These are phyloP conservation scores for Trichoderma sp. DNA, from an alignment of 2,329 filamentous ascomycete species.

Conservation along the genomic window DNA sequence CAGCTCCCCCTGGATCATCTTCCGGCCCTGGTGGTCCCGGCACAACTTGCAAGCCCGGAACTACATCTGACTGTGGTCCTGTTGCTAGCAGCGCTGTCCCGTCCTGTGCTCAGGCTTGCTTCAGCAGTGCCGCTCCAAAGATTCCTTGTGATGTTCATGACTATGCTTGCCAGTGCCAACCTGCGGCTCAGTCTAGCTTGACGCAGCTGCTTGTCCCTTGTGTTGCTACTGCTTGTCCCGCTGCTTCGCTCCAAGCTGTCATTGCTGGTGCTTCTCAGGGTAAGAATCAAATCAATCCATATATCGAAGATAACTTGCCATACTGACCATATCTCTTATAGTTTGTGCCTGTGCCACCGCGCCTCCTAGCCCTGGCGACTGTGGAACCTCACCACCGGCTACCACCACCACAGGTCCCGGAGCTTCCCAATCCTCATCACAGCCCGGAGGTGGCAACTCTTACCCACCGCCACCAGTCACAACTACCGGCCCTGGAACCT, in stretches of 20 bases:
- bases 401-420: background rate
- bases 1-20: background rate
- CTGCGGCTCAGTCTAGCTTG: slow-evolving; percentile 27
- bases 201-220: slow-evolving; percentile 30
- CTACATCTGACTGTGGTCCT: slow-evolving; percentile 27
- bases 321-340: background rate
- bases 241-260: slow-evolving; percentile 25
- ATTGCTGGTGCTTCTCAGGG: slow-evolving; percentile 28
- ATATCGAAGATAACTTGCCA: background rate
- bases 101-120: slow-evolving; percentile 31
- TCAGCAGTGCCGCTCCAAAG: slow-evolving; percentile 27
- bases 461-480: background rate
- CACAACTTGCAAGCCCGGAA: slow-evolving; percentile 12
- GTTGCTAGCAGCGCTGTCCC: slow-evolving; percentile 31
- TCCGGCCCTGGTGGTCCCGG: slow-evolving; percentile 21
- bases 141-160: slow-evolving; percentile 31
- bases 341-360: slow-evolving; percentile 27
- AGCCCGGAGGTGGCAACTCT: background rate
- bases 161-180: slow-evolving; percentile 31
- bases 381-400: slow-evolving; percentile 1
- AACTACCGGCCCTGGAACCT: background rate
- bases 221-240: slow-evolving; percentile 27
- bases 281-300: background rate
- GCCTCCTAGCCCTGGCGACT: slow-evolving; percentile 17
- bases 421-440: background rate